Evolutionary conservation across 2,329 filamentous ascomycete genomes (phyloP), one percentile per base, ranked within the genome.

Genomic region (Xylariaceae sp.): DNA sequence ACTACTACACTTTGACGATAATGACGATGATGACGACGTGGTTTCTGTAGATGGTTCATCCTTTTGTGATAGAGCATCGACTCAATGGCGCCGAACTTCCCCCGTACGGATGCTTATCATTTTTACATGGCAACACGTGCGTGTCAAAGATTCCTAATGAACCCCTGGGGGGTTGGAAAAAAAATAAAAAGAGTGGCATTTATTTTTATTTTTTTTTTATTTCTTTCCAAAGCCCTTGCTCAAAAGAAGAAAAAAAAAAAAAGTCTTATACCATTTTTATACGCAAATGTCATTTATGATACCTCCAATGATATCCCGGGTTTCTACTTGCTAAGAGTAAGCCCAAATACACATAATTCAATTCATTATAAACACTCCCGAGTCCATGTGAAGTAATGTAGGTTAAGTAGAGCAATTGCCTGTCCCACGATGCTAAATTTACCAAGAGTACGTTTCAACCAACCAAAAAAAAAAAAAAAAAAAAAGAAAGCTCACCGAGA

Each of bases 261-360:
- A 30, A 31, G 51, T 54, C 9, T 51, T 55, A 53, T 51, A 54
- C 47, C 57, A 54, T 54, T 19, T 19, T 19, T 19, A 55, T 54
- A 53, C 35, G 51, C 30, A 48, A 47, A 52, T 35, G 50, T 56
- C 35, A 49, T 51, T 50, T 55, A 51, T 55, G 53, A 55, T 57
- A 53, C 56, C 39, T 52, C 29, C 32, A 48, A 53, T 42, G 55
- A 52, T 52, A 53, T 53, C 43, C 50, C 43, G 35, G 43, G 50
- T 19, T 41, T 42, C 39, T 19, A 19, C 35, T 37, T 39, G 35
- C n/a, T 26, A 31, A 42, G 44, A 53, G 39, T 45, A 3, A 30
- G 19, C 42, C 50, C 45, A 53, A 39, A 6, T n/a, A 34, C 6
- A 53, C 42, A 53, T 19, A 19, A 19, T 19, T 19, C 19, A 19